Conservation (phyloP, 2,329 filamentous ascomycete species). For the Colletotrichum incanum region DNA sequence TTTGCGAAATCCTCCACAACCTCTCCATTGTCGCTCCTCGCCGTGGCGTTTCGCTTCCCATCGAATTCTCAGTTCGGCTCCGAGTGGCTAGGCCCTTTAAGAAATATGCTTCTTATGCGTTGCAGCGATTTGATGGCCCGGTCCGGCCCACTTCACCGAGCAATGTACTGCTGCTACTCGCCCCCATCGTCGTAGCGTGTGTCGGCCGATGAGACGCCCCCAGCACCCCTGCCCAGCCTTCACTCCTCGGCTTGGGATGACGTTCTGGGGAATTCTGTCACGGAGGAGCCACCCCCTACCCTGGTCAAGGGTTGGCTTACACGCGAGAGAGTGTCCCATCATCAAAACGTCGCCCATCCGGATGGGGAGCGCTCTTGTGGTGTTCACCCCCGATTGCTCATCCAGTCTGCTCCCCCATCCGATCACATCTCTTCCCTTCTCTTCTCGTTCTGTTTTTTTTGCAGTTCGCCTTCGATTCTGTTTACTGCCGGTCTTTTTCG, state of each 20-base stretch:
- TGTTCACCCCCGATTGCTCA: constrained; percentile 10
- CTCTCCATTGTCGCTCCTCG: constrained; percentile 10
- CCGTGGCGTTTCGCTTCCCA: constrained; percentile 26
- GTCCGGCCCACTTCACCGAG: constrained; percentile 3
- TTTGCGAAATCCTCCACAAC: constrained; percentile 9
- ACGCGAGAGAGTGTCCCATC: constrained; percentile 24
- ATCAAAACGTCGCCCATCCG: constrained; percentile 25
- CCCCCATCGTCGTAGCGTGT: constrained; percentile 15
- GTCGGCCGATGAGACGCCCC: constrained; percentile 39
- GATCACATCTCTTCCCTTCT: constrained; percentile 20
- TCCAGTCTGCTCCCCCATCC: constrained; percentile 27
- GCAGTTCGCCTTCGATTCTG: constrained; percentile 37
- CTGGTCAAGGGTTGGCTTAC: constrained; percentile 30
- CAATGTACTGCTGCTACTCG: constrained; percentile 1
- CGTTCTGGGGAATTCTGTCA: constrained; percentile 19
- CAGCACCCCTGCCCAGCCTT: constrained; percentile 34
- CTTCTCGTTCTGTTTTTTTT: constrained; percentile 36
- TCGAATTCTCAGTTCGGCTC: neutral
- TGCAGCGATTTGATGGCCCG: neutral
- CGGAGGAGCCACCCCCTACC: constrained; percentile 1
- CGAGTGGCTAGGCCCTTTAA: constrained; percentile 13
- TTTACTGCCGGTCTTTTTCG: constrained; percentile 26
- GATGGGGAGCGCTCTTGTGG: constrained; percentile 10
- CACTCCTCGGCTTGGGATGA: constrained; percentile 15
- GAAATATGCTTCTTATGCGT: constrained; percentile 25